phyloP scores from a whole-genome alignment of 495 filamentous ascomycete species.

The Aspergillus taichungensis region DNA sequence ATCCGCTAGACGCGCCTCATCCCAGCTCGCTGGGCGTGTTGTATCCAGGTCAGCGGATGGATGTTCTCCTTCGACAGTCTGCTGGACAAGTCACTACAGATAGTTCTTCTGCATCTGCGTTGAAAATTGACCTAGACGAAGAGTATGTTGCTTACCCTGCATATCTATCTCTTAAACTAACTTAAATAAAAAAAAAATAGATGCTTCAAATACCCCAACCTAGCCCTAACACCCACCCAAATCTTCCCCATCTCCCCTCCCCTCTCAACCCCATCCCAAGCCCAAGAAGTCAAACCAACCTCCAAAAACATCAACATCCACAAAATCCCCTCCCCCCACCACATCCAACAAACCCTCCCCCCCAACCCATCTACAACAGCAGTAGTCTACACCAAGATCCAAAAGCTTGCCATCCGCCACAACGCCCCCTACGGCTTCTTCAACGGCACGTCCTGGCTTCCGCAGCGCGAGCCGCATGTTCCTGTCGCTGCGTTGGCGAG shows the following conservation, averaged over 20 bases:
- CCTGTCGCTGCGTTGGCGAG: slow-evolving; percentile 25
- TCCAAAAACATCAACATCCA: slow-evolving; percentile 5
- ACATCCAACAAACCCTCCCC: slow-evolving; percentile 8
- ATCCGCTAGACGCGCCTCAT: slow-evolving; percentile 9
- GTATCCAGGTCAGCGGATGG: slow-evolving; percentile 44
- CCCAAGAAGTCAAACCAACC: too few species aligned
- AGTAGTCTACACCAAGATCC: slow-evolving; percentile 41
- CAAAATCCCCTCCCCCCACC: slow-evolving; percentile 31
- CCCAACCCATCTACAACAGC: slow-evolving; percentile 26
- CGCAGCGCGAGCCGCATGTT: slow-evolving; percentile 21
- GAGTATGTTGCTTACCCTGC: slow-evolving; percentile 18
- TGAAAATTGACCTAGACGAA: slow-evolving; percentile 35
- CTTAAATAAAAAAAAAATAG: slow-evolving; percentile 14
- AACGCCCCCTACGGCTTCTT: slow-evolving; percentile 40
- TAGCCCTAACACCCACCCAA: slow-evolving; percentile 33
- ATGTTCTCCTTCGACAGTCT: slow-evolving; percentile 25
- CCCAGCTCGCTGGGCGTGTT: slow-evolving; percentile 29
- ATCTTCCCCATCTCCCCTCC: slow-evolving; percentile 25
- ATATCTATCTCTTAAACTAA: too few species aligned
- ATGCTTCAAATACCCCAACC: slow-evolving; percentile 40
- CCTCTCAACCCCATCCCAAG: slow-evolving; percentile 22
- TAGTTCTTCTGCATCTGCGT: slow-evolving; percentile 2
- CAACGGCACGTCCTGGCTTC: slow-evolving; percentile 39
- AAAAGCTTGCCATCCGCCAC: slow-evolving; percentile 28
- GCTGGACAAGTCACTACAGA: not conserved